phyloP scores from a whole-genome alignment of 2,329 filamentous ascomycete genomes.

The Aspergillus sp. region DNA sequence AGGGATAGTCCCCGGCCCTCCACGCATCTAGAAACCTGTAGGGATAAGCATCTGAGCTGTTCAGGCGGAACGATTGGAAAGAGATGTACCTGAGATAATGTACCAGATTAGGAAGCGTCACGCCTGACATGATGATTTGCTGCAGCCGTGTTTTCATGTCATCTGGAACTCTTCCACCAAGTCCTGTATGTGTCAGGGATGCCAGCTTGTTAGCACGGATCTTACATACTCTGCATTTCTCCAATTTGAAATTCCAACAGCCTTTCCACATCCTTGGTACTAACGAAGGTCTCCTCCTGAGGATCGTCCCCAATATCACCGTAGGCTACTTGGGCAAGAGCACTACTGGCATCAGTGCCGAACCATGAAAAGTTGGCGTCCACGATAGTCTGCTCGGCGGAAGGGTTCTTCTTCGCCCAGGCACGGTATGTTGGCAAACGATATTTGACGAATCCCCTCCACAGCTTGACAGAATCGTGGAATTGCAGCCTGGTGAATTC shows the following conservation, averaged over 20 bases:
- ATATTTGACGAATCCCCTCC: slow-evolving; percentile 80
- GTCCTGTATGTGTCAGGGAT: slow-evolving; percentile 51
- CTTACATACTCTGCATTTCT: slow-evolving; percentile 70
- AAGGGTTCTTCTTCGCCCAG: slow-evolving; percentile 57
- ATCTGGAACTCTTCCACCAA: slow-evolving; percentile 74
- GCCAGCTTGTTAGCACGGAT: slow-evolving; percentile 17
- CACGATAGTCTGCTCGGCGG: slow-evolving; percentile 50
- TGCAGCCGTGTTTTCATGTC: slow-evolving; percentile 71
- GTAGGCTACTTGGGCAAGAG: slow-evolving; percentile 52
- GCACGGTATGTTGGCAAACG: slow-evolving; percentile 68
- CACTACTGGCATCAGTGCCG: slow-evolving; percentile 52
- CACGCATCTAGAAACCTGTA: slow-evolving; percentile 83
- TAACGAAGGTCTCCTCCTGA: slow-evolving; percentile 52
- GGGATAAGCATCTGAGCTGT: background rate
- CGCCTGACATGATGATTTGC: slow-evolving; percentile 65
- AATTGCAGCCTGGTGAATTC: slow-evolving; percentile 83
- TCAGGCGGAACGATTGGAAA: background rate
- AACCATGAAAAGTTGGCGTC: slow-evolving; percentile 63
- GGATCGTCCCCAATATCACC: slow-evolving; percentile 45
- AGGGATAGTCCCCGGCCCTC: slow-evolving; percentile 85
- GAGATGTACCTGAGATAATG: slow-evolving; percentile 67
- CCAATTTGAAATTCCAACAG: slow-evolving; percentile 86
- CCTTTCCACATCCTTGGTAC: slow-evolving; percentile 75
- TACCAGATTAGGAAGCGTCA: slow-evolving; percentile 67
- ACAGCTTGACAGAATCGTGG: slow-evolving; percentile 72